Conservation (phyloP, 495 filamentous ascomycete species). For the Aspergillus indologenus region DNA sequence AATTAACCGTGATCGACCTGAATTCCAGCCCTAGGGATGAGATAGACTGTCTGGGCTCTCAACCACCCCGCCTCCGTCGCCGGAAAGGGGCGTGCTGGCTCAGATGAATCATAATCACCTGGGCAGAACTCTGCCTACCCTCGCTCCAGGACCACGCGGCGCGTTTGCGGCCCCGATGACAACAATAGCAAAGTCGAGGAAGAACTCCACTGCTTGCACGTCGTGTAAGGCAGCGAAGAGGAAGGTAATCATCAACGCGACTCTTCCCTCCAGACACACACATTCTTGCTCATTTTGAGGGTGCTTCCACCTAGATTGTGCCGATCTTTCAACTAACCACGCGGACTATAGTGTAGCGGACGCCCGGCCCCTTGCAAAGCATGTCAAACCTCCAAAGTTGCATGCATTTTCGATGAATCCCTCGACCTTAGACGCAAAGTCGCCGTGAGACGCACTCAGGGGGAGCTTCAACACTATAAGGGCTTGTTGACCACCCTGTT, state of each 20-base stretch:
- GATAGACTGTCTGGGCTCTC: neutral
- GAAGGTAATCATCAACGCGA: conserved; percentile 28
- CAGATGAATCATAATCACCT: conserved; percentile 28
- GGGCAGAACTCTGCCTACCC: conserved; percentile 26
- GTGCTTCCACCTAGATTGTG: no score
- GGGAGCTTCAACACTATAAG: conserved; percentile 35
- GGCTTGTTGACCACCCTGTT: conserved; percentile 32
- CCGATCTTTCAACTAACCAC: conserved; percentile 5
- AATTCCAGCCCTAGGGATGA: neutral
- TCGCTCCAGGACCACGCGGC: conserved; percentile 33
- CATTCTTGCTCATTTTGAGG: neutral
- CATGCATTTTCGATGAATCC: conserved; percentile 41
- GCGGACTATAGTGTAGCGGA: conserved; percentile 36
- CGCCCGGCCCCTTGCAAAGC: conserved; percentile 38
- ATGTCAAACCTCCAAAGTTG: conserved; percentile 27
- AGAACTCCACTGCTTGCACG: conserved; percentile 42
- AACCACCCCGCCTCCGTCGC: neutral
- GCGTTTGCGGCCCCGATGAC: conserved; percentile 20
- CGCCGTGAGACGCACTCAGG: conserved; percentile 35
- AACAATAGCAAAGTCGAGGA: conserved; percentile 30
- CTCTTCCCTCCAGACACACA: neutral
- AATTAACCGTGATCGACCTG: neutral
- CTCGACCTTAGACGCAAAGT: conserved; percentile 43
- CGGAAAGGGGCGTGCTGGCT: neutral
- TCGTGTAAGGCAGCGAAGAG: conserved; percentile 43